phyloP scores from a whole-genome alignment of 2,329 filamentous ascomycete species.

The Septoria linicola region DNA sequence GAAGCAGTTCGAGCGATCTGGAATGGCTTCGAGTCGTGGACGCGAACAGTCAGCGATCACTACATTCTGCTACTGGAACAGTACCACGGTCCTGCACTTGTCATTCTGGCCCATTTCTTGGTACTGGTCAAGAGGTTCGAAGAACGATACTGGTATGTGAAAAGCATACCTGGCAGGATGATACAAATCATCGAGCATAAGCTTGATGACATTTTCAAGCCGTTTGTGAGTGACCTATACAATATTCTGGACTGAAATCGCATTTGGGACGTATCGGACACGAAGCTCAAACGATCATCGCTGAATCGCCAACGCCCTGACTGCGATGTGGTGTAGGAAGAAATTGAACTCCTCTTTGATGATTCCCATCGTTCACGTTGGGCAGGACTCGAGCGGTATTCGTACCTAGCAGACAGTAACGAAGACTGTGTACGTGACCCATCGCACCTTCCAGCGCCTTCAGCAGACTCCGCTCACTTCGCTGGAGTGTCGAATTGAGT shows the following conservation, averaged over 20 bases:
- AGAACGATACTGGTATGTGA: slow-evolving; percentile 15
- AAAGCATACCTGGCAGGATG: slow-evolving; percentile 8
- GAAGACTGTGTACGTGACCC: too few relatives aligned
- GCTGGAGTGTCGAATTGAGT: too few relatives aligned
- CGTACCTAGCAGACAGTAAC: too few relatives aligned
- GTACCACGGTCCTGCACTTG: slow-evolving; percentile 3
- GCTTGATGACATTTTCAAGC: slow-evolving; percentile 14
- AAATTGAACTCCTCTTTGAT: too few relatives aligned
- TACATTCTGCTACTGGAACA: slow-evolving; percentile 13
- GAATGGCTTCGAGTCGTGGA: slow-evolving; percentile 17
- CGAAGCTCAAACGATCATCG: too few relatives aligned
- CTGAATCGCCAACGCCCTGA: too few relatives aligned
- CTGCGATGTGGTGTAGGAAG: too few relatives aligned
- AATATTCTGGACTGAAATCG: slow-evolving; percentile 11
- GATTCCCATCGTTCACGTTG: too few relatives aligned
- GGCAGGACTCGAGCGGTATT: too few relatives aligned
- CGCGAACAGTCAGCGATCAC: slow-evolving; percentile 12
- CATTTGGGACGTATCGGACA: not conserved
- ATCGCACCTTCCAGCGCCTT: too few relatives aligned
- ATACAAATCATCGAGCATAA: slow-evolving; percentile 11
- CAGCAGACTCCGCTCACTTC: too few relatives aligned
- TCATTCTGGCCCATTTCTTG: slow-evolving; percentile 16
- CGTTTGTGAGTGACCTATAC: slow-evolving; percentile 11
- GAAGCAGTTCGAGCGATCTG: slow-evolving; percentile 8
- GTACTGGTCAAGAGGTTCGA: slow-evolving; percentile 14